Evolutionary conservation across 371 early-diverging fungal species (phyloP), one percentile per base, ranked within the genome.

Genomic region (Lichtheimia ramosa): DNA sequence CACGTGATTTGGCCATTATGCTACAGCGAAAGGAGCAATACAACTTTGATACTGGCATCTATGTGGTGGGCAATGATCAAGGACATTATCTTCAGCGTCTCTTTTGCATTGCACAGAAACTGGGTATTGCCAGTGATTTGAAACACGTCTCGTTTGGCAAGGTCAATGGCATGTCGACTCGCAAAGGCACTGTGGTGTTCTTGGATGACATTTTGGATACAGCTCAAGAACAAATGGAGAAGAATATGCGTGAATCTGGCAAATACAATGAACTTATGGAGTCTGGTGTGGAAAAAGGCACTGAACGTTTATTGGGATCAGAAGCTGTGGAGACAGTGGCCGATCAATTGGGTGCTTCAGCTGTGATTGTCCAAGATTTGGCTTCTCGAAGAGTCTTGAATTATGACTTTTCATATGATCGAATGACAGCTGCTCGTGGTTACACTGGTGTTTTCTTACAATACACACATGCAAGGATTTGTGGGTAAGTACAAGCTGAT

Each of bases 391-490:
- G 99, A 15, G 75, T 89, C 43, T 96, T 96, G 73, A 96, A 96
- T 65, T 99, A 99, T 69, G 83, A 87, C 16, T 98, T 99, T 77
- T 85, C 91, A 62, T 95, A 95, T 92, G 86, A 89, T 61, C 87
- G 96, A 53, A 96, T 98, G 90, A 88, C 94, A 25, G 86, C 90
- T 55, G 91, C 95, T 41, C 93, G 92, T 60, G 99, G 98, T 24
- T 92, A 96, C 69, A 99, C 99, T 6, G 99, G 99, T 0, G 93
- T 98, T 10, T 99, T 94, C 73, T 76, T 99, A 3, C 99, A 99
- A 77, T 99, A 91, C 65, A 91, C 97, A 20, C 89, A 96, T 74
- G 91, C 96, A 4, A 91, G 97, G 13, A 80, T 96, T 24, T 92
- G 93, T 69, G 79, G 83, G 81, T 82, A 78, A 63, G 75, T 54